These are phyloP conservation scores for Striga hermonthica DNA, from an alignment of 305 asterid genomes.

Conservation along the genomic window DNA sequence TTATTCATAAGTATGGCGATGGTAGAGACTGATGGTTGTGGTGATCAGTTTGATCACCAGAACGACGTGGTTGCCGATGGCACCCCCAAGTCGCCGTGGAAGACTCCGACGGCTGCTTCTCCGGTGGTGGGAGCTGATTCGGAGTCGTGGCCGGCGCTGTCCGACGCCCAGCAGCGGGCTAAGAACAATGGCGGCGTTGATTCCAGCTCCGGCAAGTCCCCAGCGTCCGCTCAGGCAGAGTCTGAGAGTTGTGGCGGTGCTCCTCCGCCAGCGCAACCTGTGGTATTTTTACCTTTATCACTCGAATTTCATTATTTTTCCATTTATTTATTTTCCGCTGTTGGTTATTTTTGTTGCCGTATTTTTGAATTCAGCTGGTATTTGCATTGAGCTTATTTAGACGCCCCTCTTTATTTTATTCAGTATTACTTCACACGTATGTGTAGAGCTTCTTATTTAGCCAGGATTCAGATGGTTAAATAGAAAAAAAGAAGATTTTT, in stretches of 20 bases:
- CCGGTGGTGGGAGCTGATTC: constrained; percentile 51
- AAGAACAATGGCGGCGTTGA: constrained; percentile 38
- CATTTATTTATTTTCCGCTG: background rate
- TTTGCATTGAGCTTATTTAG: constrained; percentile 18
- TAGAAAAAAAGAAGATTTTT: background rate
- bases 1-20: constrained; percentile 38
- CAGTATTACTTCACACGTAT: constrained; percentile 11
- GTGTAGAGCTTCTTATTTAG: constrained; percentile 14
- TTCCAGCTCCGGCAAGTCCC: constrained; percentile 39
- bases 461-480: constrained; percentile 16
- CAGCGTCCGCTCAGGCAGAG: constrained; percentile 29
- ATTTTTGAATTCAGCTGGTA: constrained; percentile 13
- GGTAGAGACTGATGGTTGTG: constrained; percentile 51
- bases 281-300: constrained; percentile 31
- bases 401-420: constrained; percentile 6
- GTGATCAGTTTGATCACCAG: constrained; percentile 45
- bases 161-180: constrained; percentile 57
- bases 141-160: constrained; percentile 74
- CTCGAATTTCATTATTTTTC: background rate
- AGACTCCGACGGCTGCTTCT: constrained; percentile 46
- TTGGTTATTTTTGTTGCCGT: background rate
- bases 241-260: constrained; percentile 32
- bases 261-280: constrained; percentile 41
- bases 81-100: constrained; percentile 77
- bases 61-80: constrained; percentile 35